These are phyloP conservation scores for Wallacemonas sp. DNA, from an alignment of 208 protist species.

Conservation along the genomic window DNA sequence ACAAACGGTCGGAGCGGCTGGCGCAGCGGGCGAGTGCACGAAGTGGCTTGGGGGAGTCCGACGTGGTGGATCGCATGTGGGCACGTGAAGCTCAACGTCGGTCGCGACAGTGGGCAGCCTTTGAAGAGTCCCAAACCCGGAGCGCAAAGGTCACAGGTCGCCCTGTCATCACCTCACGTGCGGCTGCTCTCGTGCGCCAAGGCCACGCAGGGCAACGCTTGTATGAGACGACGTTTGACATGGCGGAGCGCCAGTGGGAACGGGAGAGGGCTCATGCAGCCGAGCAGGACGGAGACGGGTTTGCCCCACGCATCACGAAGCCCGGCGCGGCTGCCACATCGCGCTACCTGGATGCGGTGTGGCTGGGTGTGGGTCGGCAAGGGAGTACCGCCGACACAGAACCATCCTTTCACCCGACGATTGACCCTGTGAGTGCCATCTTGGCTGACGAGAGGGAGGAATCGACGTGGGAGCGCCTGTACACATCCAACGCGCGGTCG, in stretches of 20 bases:
- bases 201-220: constrained; percentile 49
- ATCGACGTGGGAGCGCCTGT: not conserved
- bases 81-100: constrained; percentile 12
- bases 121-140: not conserved
- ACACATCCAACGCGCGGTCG: not conserved
- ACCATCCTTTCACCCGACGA: constrained; percentile 42
- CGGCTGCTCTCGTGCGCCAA: constrained; percentile 46
- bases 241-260: constrained; percentile 41
- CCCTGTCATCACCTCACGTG: constrained; percentile 52
- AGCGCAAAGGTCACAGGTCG: constrained; percentile 13
- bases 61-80: constrained; percentile 27
- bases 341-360: constrained; percentile 23
- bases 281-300: constrained; percentile 20
- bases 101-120: not conserved
- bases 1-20: constrained; percentile 45
- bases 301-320: constrained; percentile 55
- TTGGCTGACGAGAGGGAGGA: constrained; percentile 1
- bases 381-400: not conserved
- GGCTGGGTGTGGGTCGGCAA: not conserved
- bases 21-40: constrained; percentile 31
- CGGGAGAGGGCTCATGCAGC: constrained; percentile 22
- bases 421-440: constrained; percentile 66
- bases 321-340: constrained; percentile 29
- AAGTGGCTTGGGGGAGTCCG: constrained; percentile 26
- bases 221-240: constrained; percentile 46